phyloP scores from a whole-genome alignment of 805 yeast species.

The Wickerhamiella australiensis region DNA sequence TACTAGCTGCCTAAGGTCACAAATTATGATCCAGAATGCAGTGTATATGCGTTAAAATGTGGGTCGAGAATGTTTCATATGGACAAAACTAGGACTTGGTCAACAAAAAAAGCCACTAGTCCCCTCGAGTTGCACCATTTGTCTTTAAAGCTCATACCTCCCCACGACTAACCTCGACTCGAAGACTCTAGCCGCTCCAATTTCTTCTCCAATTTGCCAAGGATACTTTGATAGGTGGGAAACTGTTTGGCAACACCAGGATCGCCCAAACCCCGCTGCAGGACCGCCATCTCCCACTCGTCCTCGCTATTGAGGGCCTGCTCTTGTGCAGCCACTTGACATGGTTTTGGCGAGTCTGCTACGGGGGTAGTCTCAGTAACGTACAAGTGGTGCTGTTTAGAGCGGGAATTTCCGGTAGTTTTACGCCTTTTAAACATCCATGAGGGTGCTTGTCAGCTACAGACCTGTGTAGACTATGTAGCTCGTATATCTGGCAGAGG shows the following conservation, averaged over 20 bases:
- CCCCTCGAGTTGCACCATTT: neutral
- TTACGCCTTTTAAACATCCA: slow-evolving; percentile 9
- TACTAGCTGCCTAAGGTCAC: neutral
- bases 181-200: neutral
- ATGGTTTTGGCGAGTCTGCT: neutral
- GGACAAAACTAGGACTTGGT: too few species aligned
- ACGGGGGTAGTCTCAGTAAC: neutral
- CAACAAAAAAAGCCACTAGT: too few species aligned
- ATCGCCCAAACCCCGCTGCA: neutral
- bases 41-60: neutral
- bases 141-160: too few species aligned
- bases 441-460: neutral
- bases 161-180: too few species aligned
- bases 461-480: too few species aligned
- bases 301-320: neutral
- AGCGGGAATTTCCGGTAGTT: neutral
- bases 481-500: too few species aligned
- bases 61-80: too few species aligned
- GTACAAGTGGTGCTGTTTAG: slow-evolving; percentile 2
- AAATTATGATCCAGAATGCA: neutral
- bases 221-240: neutral
- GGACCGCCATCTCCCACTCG: slow-evolving; percentile 2
- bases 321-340: neutral
- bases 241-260: neutral
- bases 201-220: neutral